Base-by-base conservation (phyloP, 108 stramenopile genomes). In the Ochromonas danica region DNA sequence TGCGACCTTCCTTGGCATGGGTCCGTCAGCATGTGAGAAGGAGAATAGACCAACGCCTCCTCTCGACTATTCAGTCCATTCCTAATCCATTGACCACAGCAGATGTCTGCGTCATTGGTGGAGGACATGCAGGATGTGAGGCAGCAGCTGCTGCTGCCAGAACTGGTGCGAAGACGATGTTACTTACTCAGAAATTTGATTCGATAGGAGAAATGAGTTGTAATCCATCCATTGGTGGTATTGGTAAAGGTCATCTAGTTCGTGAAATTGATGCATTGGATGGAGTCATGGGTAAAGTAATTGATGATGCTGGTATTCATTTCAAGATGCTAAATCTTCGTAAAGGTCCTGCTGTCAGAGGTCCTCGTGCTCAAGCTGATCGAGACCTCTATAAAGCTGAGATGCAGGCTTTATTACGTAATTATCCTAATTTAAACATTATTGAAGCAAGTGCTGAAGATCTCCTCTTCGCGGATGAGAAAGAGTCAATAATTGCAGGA, bases 201-300 rank as follows among this genome's bases (percentile, higher is more conserved):
- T 94, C 94, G 0, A 77, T 96, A 38, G 97, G 97, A 6, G 97
- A 98, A 86, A 80, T 98, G n/a, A 89, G 88, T 2, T 98, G 96
- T 90, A 98, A 98, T 82, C 97, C 97, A n/a, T 86, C 86, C 80
- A 94, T 98, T 41, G 97, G 97, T n/a, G 97, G 97, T 1, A 95
- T 98, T 38, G 97, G 97, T 65, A 98, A 98, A 86, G 97, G 97
- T 0, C 95, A 96, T 85, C 74, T 98, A 31, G 97, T 98, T 0
- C 82, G 93, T 33, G 97, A 98, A 87, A 91, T 98, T 62, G 96
- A 97, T 87, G 97, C 97, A 2, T 84, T 98, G 43, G 94, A 91
- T 62, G 97, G 97, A 51, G 82, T 96, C 60, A 98, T 98, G 89
- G 96, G 95, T 14, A 83, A 87, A 36, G 86, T 93, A 3, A 95